Base-by-base conservation (phyloP, 1,139 yeast species). In the Yamadazyma trypodendri region DNA sequence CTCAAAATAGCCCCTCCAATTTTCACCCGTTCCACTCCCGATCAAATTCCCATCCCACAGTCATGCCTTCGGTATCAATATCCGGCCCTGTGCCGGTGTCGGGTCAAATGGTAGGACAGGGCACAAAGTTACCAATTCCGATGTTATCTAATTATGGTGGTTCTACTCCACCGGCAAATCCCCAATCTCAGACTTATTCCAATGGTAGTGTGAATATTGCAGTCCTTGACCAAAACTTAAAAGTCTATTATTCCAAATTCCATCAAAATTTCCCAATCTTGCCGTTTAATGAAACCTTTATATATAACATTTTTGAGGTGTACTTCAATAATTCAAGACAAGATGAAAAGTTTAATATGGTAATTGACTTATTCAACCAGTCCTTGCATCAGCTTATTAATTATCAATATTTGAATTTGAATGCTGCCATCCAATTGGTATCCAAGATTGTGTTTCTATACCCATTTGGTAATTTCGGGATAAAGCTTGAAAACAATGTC, bases 261-360 rank as follows among this genome's bases (percentile, higher is more conserved):
- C 88, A 82, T 50, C 51, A 58, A 1, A 68, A 66, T 20, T 75
- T 80, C 51, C 86, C 88, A 6, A 61, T 82, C 0, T 61, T 83
- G 17, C 83, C 86, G 1, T 58, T 72, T 41, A 68, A 72, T 44
- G 69, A 68, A 38, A 56, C 51, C 29, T 63, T 59, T 5, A 52
- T 68, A 28, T 55, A 53, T 11, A 62, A 49, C 11, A 41, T 56
- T 20, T 33, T 59, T 28, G 45, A 52, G 38, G 41, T 49, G 31
- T 40, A 46, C 18, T 30, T 36, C 22, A 30, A 33, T 20, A 49
- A 45, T 39, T 35, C 42, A 31, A 49, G 46, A 10, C 34, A 34
- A 24, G 55, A 67, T 32, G 75, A 68, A 24, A 65, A 70, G 7
- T 63, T 65, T 38, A 54, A 62, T 13, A 52, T 60, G 34, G 61